phyloP scores from a whole-genome alignment of 129 eudicot genomes.

The Gnaphalium uliginosum region DNA sequence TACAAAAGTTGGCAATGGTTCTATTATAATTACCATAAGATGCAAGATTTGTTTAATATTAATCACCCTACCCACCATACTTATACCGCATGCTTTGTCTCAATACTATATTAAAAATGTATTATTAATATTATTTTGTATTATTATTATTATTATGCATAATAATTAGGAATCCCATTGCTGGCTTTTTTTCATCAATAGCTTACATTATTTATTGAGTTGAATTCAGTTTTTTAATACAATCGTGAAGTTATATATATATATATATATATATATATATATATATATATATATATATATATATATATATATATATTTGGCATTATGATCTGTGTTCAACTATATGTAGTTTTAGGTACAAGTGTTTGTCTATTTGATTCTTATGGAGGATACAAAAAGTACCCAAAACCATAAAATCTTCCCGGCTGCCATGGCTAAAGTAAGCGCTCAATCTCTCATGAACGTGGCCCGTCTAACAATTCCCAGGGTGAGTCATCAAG shows the following conservation, averaged over 20 bases:
- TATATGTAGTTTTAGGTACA: not conserved
- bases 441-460: conserved; percentile 37
- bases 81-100: conserved; percentile 31
- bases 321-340: not conserved
- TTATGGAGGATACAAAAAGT: not conserved
- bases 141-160: not conserved
- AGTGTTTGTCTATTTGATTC: not conserved
- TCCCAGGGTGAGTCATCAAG: conserved; percentile 37
- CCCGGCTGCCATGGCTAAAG: conserved; percentile 27
- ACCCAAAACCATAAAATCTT: not conserved
- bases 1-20: conserved; percentile 4
- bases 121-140: not conserved
- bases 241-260: not conserved
- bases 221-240: not conserved
- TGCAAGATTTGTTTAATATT: conserved; percentile 21
- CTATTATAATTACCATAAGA: not conserved
- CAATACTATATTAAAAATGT: not conserved
- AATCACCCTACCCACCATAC: conserved; percentile 24
- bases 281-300: not conserved
- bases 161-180: conserved; percentile 13
- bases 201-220: conserved; percentile 1
- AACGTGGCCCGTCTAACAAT: conserved; percentile 43
- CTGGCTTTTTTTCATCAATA: not conserved
- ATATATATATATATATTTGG: not conserved
- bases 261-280: not conserved